A percentile compares a stretch with the other conserved stretches of the same genome.
phyloP scores from a whole-genome alignment of 2,329 filamentous ascomycete genomes.

The Penicillium sp. region DNA sequence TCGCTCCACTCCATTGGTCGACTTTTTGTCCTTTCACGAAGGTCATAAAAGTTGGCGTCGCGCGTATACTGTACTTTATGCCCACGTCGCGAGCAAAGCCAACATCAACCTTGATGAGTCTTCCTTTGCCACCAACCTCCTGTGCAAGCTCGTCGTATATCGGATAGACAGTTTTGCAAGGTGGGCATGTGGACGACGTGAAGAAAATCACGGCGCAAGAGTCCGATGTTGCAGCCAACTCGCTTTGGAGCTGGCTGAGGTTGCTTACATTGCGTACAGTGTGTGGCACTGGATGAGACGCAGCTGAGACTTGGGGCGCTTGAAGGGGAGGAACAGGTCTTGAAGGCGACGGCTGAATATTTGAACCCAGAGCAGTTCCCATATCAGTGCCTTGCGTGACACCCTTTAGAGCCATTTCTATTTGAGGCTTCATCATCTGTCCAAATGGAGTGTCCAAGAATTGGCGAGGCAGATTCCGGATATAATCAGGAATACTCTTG shows the following conservation, averaged over 20 bases:
- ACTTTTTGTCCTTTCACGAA: constrained; percentile 71
- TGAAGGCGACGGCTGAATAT: constrained; percentile 9
- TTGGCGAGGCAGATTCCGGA: constrained; percentile 74
- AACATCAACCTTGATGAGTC: constrained; percentile 79
- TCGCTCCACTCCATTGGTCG: constrained; percentile 75
- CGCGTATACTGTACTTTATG: constrained; percentile 61
- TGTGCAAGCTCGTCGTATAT: constrained; percentile 73
- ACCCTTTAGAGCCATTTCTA: constrained; percentile 59
- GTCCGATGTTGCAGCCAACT: constrained; percentile 56
- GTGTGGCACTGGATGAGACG: constrained; percentile 25
- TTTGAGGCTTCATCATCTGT: constrained; percentile 75
- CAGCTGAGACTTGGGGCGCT: constrained; percentile 14
- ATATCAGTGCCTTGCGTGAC: constrained; percentile 55
- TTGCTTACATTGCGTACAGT: constrained; percentile 59
- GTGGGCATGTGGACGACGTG: constrained; percentile 78
- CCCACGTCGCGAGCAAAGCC: constrained; percentile 60
- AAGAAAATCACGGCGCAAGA: constrained; percentile 84
- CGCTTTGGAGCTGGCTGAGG: constrained; percentile 55
- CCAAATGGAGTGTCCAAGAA: constrained; percentile 85
- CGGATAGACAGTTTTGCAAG: constrained; percentile 79
- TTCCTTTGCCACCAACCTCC: constrained; percentile 62
- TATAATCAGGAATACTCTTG: constrained; percentile 80
- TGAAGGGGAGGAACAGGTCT: constrained; percentile 9
- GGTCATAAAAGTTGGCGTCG: constrained; percentile 84
- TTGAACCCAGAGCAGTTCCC: constrained; percentile 18